Evolutionary conservation across 169 alveolate genomes (phyloP), one percentile per base, ranked within the genome.

Genomic region (Babesia bigemina): DNA sequence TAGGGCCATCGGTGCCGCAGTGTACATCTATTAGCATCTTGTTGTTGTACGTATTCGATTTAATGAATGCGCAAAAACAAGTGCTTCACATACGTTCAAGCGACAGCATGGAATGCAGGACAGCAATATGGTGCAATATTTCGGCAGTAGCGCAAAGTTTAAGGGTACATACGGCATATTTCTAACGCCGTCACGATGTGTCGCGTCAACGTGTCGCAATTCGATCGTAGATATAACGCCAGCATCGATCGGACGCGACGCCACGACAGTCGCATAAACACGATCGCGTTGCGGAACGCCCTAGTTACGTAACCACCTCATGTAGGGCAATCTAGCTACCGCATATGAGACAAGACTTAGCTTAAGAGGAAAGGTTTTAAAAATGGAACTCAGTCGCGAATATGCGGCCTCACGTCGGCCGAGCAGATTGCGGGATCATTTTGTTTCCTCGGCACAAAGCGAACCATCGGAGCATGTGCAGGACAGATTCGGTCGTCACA

Each of bases 371-470:
- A 13, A 17, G 28, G 42, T 39, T 44, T 36, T n/a, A 0, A 61
- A 16, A 11, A 61, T 61, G 70, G 70, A 29, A 33, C 55, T 36
- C 45, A 44, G 33, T 29, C 76, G 50, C 21, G 76, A 67, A 6
- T 67, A 67, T 66, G 44, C 22, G 44, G 39, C 60, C 33, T 50
- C 76, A 13, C 63, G 65, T 7, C 3, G 76, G 22, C 63, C 66
- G 45, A 67, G 76, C n/a, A 67, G 58, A 55, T 55, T 67, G 63
- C 76, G 65, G 66, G 65, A 67, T 24, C 55, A 24, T 9, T 67
- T 29, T 52, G 52, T 13, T n/a, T 29, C 59, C n/a, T 13, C 19
- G 22, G 36, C 59, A 10, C 76, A 10, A 42, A 44, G n/a, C 21
- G 47, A 21, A 11, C 42, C 28, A 11, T 16, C 53, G 14, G 63